Conservation (phyloP, 805 yeast genomes). For the Wickerhamiella hasegawae region DNA sequence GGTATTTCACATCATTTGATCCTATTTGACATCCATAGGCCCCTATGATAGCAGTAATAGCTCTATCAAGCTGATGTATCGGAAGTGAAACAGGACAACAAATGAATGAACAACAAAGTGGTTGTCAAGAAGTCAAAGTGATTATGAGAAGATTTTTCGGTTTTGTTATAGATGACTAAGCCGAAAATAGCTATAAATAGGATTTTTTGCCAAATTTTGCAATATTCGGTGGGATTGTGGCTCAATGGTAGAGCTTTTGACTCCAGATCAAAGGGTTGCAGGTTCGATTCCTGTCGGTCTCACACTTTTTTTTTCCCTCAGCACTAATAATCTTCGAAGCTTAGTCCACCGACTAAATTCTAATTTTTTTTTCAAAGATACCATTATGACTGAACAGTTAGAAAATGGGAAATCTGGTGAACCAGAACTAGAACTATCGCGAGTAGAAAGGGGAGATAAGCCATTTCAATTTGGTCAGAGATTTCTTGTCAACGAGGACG, state of each 20-base stretch:
- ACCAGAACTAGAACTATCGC: conserved; percentile 6
- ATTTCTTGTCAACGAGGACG: conserved; percentile 47
- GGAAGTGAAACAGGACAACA: too few species aligned
- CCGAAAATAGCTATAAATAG: background rate
- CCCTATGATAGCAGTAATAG: too few species aligned
- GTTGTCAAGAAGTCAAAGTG: too few species aligned
- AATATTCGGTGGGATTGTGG: conserved; percentile 5
- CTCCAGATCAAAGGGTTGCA: conserved; percentile 9
- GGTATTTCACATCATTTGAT: too few species aligned
- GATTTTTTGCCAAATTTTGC: too few species aligned
- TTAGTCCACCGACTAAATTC: conserved; percentile 1
- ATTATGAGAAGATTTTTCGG: too few species aligned
- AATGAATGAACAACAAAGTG: too few species aligned
- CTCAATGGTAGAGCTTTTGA: conserved; percentile 9
- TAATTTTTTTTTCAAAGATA: too few species aligned
- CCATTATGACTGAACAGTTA: background rate
- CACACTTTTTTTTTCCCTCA: conserved; percentile 3
- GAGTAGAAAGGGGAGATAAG: conserved; percentile 48
- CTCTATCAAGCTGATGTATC: too few species aligned
- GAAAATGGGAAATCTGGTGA: background rate
- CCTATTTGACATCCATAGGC: too few species aligned
- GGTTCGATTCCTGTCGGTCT: conserved; percentile 8
- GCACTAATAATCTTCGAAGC: too few species aligned
- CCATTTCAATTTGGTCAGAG: conserved; percentile 93
- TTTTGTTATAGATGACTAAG: too few species aligned